phyloP scores from a whole-genome alignment of 345 rosid genomes.

The Excoecaria cochinchinensis region DNA sequence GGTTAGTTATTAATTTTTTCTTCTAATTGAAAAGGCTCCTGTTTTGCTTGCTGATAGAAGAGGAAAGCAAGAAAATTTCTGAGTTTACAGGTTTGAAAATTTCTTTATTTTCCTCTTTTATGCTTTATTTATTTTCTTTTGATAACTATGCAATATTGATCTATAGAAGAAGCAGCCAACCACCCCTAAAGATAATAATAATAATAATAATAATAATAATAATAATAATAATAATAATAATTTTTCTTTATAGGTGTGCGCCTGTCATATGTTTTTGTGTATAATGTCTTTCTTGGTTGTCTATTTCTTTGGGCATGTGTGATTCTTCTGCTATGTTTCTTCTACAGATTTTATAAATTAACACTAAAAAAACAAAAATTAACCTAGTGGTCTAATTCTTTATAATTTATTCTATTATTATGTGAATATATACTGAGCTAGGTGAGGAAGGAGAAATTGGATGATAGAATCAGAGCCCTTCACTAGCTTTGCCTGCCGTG shows the following conservation, averaged over 20 bases:
- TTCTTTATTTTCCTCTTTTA: no score
- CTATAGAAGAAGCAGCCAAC: no score
- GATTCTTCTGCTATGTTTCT: slow-evolving; percentile 46
- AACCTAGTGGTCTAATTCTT: neutral
- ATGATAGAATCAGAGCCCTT: slow-evolving; percentile 83
- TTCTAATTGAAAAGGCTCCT: no score
- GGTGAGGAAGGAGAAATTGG: slow-evolving; percentile 92
- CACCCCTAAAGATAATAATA: slow-evolving; percentile 69
- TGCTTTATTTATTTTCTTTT: no score
- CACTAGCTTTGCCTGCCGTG: slow-evolving; percentile 40
- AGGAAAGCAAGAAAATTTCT: no score
- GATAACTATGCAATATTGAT: no score
- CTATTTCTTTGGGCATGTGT: slow-evolving; percentile 47
- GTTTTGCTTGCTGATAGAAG: no score
- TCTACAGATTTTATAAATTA: neutral
- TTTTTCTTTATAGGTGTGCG: slow-evolving; percentile 9
- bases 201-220: neutral
- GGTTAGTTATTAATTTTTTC: no score
- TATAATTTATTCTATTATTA: slow-evolving; percentile 1
- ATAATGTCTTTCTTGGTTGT: slow-evolving; percentile 68
- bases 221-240: no score
- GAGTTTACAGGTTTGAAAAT: no score
- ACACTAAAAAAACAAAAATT: neutral
- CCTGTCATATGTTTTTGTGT: neutral
- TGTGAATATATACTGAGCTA: slow-evolving; percentile 18